These are phyloP conservation scores for Nevesoporus exiguus DNA, from an alignment of 768 basidiomycete genomes.

Conservation along the genomic window DNA sequence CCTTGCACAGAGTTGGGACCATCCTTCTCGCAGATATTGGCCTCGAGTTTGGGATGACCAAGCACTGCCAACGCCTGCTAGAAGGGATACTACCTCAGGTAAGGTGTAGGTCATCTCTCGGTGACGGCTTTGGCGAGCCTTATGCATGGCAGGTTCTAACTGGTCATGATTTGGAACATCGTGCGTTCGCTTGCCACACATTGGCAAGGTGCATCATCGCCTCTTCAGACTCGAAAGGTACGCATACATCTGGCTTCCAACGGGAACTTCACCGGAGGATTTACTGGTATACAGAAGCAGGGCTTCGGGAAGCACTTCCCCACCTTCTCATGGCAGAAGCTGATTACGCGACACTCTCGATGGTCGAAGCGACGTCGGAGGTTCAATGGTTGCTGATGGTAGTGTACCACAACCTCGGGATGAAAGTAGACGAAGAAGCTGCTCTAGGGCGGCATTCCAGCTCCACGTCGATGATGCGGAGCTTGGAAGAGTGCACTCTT, in stretches of 20 bases:
- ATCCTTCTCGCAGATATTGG: conserved; percentile 75
- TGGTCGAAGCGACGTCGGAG: conserved; percentile 57
- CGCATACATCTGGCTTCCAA: conserved; percentile 11
- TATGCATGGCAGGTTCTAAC: conserved; percentile 51
- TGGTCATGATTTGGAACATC: conserved; percentile 72
- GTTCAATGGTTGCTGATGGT: conserved; percentile 71
- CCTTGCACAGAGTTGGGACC: conserved; percentile 63
- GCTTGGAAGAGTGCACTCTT: conserved; percentile 40
- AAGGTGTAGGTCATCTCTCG: conserved; percentile 12
- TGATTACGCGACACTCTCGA: conserved; percentile 61
- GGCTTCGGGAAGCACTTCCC: conserved; percentile 52
- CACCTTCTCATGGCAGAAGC: conserved; percentile 61
- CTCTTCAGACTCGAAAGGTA: conserved; percentile 47
- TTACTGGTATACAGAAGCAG: conserved; percentile 24
- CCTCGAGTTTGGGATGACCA: conserved; percentile 73
- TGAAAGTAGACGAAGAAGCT: conserved; percentile 52
- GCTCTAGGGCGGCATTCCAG: conserved; percentile 46
- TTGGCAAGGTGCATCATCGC: conserved; percentile 74
- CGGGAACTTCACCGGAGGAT: conserved; percentile 15
- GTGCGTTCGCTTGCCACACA: conserved; percentile 71
- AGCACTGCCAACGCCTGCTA: conserved; percentile 58
- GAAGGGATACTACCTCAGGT: conserved; percentile 86
- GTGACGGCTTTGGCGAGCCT: background rate
- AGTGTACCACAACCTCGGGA: conserved; percentile 66
- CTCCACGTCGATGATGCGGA: conserved; percentile 40